These are phyloP conservation scores for Nothopassalora personata DNA, from an alignment of 2,329 filamentous ascomycete genomes.

Conservation along the genomic window DNA sequence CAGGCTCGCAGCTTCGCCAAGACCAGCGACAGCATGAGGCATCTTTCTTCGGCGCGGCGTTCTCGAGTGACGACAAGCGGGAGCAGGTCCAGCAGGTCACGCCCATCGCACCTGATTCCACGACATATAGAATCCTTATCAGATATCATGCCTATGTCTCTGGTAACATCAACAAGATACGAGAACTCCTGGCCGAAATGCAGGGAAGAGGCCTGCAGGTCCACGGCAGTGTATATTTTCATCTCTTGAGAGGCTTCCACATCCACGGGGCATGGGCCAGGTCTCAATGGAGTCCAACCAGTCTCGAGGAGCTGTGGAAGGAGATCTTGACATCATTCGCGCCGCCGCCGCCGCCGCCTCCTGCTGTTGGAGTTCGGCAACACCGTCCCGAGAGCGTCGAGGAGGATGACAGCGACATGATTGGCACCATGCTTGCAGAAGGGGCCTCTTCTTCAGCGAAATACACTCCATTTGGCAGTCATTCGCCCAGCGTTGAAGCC, in stretches of 20 bases:
- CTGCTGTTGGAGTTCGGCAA: neutral
- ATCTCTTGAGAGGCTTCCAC: conserved; percentile 77
- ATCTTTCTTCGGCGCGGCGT: conserved; percentile 38
- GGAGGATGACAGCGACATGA: conserved; percentile 6
- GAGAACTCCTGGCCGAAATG: conserved; percentile 76
- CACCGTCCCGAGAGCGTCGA: neutral
- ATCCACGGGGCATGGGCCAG: conserved; percentile 61
- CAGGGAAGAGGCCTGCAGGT: conserved; percentile 60
- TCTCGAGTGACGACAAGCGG: conserved; percentile 18
- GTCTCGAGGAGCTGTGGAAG: conserved; percentile 63
- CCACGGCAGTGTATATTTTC: conserved; percentile 71
- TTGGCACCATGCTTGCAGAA: conserved; percentile 14
- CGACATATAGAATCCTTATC: conserved; percentile 75
- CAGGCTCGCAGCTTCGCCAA: conserved; percentile 39
- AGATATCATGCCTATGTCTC: conserved; percentile 63
- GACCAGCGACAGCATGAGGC: conserved; percentile 45
- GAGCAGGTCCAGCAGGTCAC: conserved; percentile 60
- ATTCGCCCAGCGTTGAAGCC: neutral
- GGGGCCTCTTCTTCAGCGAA: neutral
- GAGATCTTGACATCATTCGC: conserved; percentile 51
- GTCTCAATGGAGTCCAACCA: conserved; percentile 65
- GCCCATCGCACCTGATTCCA: conserved; percentile 65
- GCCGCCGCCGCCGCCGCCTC: neutral
- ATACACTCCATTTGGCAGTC: too few relatives aligned
- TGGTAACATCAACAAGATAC: conserved; percentile 68